Base-by-base conservation (phyloP, 148 eudicot species). In the Vaccinium macrocarpon region DNA sequence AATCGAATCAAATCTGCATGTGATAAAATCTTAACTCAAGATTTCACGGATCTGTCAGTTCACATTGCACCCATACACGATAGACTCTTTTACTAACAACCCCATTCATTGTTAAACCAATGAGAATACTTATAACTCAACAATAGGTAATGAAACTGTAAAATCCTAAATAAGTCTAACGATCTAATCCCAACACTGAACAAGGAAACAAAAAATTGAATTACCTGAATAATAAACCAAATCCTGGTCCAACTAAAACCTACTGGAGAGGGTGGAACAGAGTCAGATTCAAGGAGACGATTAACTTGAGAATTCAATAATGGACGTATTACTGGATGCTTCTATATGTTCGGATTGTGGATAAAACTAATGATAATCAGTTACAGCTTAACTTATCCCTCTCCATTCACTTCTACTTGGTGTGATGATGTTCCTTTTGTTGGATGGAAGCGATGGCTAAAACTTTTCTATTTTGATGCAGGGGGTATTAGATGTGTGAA, bases 401-500 rank as follows among this genome's bases (percentile, higher is more conserved):
- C 25, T 57, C 38, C 21, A 18, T 57, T 57, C 52, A 27, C 27
- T 79, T 78, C 38, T 12, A 68, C 8, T 38, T 68, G 78, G 50
- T 51, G 35, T 55, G 72, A 79, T 42, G 56, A 35, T 79, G 27
- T 51, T 49, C 61, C 25, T 66, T 80, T 8, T 66, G 38, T 25
- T 7, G 32, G 57, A 23, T 62, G 13, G 59, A 50, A 64, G 56
- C 59, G 14, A 16, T 84, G 53, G 70, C 50, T 78, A 68, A 79
- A 8, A 19, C 56, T 57, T 57, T 25, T 27, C 25, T 70, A 29
- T 83, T 85, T 5, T 80, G 35, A 56, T 80, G 71, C 78, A 88
- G 92, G 93, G 53, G 94, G 97, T 75, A 87, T 95, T 85, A 91
- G 86, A 85, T 93, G 96, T 86, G 88, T 92, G 53, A 97, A 97